A percentile compares a stretch with the other conserved stretches of the same genome.
phyloP scores from a whole-genome alignment of 495 filamentous ascomycete genomes.

The Terfezia boudieri region DNA sequence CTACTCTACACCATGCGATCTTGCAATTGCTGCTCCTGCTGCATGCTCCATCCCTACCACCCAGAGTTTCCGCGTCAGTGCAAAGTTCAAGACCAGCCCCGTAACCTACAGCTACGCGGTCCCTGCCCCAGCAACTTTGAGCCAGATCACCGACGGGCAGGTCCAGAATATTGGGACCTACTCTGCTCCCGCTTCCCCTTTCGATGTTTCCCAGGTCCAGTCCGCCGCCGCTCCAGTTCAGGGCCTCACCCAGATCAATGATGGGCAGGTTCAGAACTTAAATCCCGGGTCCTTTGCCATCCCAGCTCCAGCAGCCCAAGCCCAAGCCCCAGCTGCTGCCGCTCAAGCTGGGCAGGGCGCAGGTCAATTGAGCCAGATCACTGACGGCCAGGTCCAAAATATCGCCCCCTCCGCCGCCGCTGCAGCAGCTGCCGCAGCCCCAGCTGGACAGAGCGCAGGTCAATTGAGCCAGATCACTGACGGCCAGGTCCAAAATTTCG shows the following conservation, averaged over 20 bases:
- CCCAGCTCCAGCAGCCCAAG: not conserved
- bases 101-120: not conserved
- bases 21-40: too few species aligned
- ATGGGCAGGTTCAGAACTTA: conserved; percentile 18
- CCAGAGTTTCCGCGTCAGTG: too few species aligned
- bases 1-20: too few species aligned
- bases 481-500: conserved; percentile 16
- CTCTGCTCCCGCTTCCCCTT: not conserved
- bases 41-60: too few species aligned
- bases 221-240: not conserved
- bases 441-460: too few species aligned
- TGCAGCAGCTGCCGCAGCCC: too few species aligned
- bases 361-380: conserved; percentile 13
- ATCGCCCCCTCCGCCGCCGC: conserved; percentile 3
- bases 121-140: not conserved
- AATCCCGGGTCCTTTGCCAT: too few species aligned
- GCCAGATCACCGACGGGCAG: too few species aligned
- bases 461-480: conserved; percentile 8
- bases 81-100: too few species aligned
- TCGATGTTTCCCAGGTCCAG: not conserved
- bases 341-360: not conserved
- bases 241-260: not conserved
- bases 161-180: not conserved
- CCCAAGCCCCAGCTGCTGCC: not conserved
- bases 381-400: conserved; percentile 20